Evolutionary conservation across 768 basidiomycete genomes (phyloP).

Genomic region (Tephrocybe sp.): DNA sequence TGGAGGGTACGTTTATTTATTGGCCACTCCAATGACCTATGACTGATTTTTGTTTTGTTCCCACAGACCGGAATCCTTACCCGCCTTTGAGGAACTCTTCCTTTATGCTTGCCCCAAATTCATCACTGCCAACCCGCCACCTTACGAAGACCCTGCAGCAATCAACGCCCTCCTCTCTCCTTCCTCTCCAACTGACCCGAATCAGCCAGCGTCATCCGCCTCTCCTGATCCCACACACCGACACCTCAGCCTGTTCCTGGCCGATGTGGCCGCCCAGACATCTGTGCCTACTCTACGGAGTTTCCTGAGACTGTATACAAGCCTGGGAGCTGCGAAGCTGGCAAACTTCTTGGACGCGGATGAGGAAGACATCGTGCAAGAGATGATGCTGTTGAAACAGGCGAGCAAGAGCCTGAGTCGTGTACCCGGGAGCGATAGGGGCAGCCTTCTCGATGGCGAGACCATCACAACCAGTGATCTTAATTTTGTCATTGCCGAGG

Average conservation of each 20-base stretch:
- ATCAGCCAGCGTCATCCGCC: conserved; percentile 26
- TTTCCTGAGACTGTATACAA: conserved; percentile 94
- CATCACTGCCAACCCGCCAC: conserved; percentile 91
- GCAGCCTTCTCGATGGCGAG: conserved; percentile 78
- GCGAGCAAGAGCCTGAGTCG: conserved; percentile 75
- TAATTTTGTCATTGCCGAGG: conserved; percentile 94
- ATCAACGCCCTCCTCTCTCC: conserved; percentile 49
- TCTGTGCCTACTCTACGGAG: conserved; percentile 84
- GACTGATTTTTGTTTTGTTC: neutral
- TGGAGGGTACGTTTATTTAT: conserved; percentile 47
- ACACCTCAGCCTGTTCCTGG: conserved; percentile 81
- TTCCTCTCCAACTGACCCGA: conserved; percentile 30
- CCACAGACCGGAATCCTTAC: conserved; percentile 67
- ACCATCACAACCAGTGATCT: conserved; percentile 89
- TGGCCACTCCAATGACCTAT: neutral
- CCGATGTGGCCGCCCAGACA: conserved; percentile 72
- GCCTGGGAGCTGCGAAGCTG: conserved; percentile 87
- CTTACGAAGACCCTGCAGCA: conserved; percentile 76
- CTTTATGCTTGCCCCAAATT: conserved; percentile 95
- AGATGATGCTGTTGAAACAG: conserved; percentile 96
- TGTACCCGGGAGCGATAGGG: conserved; percentile 49
- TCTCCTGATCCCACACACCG: conserved; percentile 74
- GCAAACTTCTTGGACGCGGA: conserved; percentile 88
- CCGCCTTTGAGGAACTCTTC: conserved; percentile 91
- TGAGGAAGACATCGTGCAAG: conserved; percentile 93